phyloP scores from a whole-genome alignment of 2,329 filamentous ascomycete species.

The Diatrype stigma region DNA sequence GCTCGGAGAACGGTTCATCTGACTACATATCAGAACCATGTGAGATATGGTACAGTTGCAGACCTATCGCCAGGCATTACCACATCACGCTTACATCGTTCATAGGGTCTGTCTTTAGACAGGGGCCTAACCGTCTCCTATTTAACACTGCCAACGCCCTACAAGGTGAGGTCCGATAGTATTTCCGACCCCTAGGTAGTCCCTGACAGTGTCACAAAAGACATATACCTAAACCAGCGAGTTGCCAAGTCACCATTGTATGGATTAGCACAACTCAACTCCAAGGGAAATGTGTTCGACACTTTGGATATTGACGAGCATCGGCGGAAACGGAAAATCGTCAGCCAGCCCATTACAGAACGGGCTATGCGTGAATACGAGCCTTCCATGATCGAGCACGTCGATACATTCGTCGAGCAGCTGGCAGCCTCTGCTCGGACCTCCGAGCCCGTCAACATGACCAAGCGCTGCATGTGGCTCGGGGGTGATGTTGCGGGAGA shows the following conservation, averaged over 20 bases:
- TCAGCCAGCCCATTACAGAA: slow-evolving; percentile 6
- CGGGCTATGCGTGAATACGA: no score
- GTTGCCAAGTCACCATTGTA: slow-evolving; percentile 9
- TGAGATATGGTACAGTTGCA: slow-evolving; percentile 1
- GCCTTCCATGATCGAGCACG: slow-evolving; percentile 8
- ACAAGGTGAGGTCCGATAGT: slow-evolving; percentile 3
- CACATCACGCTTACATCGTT: no score
- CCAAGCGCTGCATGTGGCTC: slow-evolving; percentile 5
- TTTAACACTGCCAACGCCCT: slow-evolving; percentile 7
- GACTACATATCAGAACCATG: slow-evolving; percentile 1
- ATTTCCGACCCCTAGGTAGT: no score
- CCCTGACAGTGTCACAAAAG: neutral
- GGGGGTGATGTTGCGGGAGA: slow-evolving; percentile 10
- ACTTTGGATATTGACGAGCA: slow-evolving; percentile 6
- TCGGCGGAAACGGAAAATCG: slow-evolving; percentile 3
- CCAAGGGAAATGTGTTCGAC: slow-evolving; percentile 5
- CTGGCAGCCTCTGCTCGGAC: neutral
- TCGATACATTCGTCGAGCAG: slow-evolving; percentile 10
- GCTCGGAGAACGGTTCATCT: slow-evolving; percentile 4
- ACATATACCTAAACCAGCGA: slow-evolving; percentile 11
- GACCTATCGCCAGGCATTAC: no score
- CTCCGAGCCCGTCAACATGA: slow-evolving; percentile 8
- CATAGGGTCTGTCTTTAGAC: slow-evolving; percentile 9
- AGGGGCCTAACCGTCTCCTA: slow-evolving; percentile 10
- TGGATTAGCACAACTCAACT: neutral